A percentile compares a stretch with the other conserved stretches of the same genome.
Evolutionary conservation across 2,329 filamentous ascomycete species (phyloP).

Genomic region (Fusarium equiseti): DNA sequence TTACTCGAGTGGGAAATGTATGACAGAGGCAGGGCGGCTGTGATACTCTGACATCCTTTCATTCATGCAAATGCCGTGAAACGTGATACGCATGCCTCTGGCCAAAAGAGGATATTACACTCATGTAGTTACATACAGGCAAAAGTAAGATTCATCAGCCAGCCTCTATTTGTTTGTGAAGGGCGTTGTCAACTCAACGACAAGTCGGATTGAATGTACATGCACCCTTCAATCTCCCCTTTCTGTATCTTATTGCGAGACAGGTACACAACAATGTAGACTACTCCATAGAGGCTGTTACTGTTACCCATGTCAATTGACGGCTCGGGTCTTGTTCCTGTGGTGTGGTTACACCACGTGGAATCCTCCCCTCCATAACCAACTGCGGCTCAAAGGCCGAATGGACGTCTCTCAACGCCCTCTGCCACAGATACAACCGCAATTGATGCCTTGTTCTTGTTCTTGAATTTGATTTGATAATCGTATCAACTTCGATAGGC

Average conservation of each 20-base stretch:
- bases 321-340: constrained; percentile 16
- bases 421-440: constrained; percentile 29
- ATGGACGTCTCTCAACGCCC: constrained; percentile 29
- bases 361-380: constrained; percentile 34
- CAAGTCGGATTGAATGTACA: not conserved
- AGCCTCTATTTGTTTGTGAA: constrained; percentile 14
- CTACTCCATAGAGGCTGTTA: not conserved
- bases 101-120: constrained; percentile 11
- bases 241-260: not conserved
- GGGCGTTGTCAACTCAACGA: constrained; percentile 3
- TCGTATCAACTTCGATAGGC: constrained; percentile 34
- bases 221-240: constrained; percentile 15
- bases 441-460: constrained; percentile 15
- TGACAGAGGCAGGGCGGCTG: constrained; percentile 35
- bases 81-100: constrained; percentile 28
- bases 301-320: not conserved
- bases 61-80: constrained; percentile 31
- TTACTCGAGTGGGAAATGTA: constrained; percentile 11
- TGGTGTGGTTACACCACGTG: constrained; percentile 47
- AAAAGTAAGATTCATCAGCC: constrained; percentile 11
- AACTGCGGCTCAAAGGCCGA: constrained; percentile 40
- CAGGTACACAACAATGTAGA: not conserved
- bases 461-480: constrained; percentile 14
- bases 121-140: not conserved
- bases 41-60: constrained; percentile 14